Base-by-base conservation (phyloP, 352 stramenopile genomes). In the Pythium phragmitis region DNA sequence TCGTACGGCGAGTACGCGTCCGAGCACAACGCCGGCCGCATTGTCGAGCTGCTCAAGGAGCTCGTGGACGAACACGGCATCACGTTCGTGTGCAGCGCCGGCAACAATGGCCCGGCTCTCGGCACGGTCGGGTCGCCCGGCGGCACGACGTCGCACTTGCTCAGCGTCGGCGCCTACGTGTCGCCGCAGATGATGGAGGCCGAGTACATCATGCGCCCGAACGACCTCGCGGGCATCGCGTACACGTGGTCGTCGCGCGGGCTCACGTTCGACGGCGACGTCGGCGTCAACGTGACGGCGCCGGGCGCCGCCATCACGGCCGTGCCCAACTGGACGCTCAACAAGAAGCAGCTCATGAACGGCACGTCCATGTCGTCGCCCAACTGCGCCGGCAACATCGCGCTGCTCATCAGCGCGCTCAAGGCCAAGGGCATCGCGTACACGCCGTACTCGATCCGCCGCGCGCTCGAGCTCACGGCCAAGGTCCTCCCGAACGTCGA, bases 271-370 rank as follows among this genome's bases (percentile, higher is more conserved):
- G 94, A 99, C 74, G 96, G 96, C 13, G 83, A 88, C 43, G 43
- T 92, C 43, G 95, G 96, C 26, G 94, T 98, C 23, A 89, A 94
- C 67, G 79, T 99, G 41, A 96, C 81, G 54, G 96, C 96, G 2
- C 97, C 97, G 0, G 97, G 97, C 7, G 96, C 93, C 53, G 97
- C 97, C 11, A 98, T 99, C 67, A 85, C 96, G 7, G 80, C 82
- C 0, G 92, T 99, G 39, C 95, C 96, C 6, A 96, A 97, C 68
- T 98, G 93, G 89, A 98, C 89, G 45, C 77, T 99, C 16, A 96
- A 97, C 78, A 97, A 97, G 69, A 97, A 96, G 68, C 83, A 96
- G 73, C 85, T 98, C 39, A 99, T 98, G 91, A 98, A 99, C 72
- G 97, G 97, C 39, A 99, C 97, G 33, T 98, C 87, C 60, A 99